phyloP scores from a whole-genome alignment of 768 basidiomycete species.

The Hygrophoropsis aurantiaca region DNA sequence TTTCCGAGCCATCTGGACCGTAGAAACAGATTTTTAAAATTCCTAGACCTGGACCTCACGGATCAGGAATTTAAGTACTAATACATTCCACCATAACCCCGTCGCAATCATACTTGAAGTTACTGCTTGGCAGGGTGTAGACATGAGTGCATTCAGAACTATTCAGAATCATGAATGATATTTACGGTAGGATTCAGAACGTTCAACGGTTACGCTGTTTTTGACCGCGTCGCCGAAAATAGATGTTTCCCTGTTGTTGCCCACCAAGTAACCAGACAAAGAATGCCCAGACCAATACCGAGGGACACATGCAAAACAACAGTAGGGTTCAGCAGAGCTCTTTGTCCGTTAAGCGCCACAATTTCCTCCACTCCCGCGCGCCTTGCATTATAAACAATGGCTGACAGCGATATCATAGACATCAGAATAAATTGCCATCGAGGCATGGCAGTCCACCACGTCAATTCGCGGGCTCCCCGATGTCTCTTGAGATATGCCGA shows the following conservation, averaged over 20 bases:
- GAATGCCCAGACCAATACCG: constrained; percentile 23
- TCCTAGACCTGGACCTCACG: too few relatives aligned
- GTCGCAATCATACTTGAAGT: too few relatives aligned
- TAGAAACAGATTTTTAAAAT: too few relatives aligned
- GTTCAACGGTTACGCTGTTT: constrained; percentile 15
- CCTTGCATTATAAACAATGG: constrained; percentile 17
- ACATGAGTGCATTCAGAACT: too few relatives aligned
- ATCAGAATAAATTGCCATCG: constrained; percentile 24
- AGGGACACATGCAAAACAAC: constrained; percentile 25
- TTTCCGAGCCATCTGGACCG: too few relatives aligned
- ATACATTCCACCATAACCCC: too few relatives aligned
- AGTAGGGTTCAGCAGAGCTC: constrained; percentile 17
- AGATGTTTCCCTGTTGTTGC: constrained; percentile 23
- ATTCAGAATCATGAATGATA: too few relatives aligned
- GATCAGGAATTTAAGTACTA: too few relatives aligned
- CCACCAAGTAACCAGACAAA: constrained; percentile 30
- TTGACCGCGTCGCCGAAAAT: constrained; percentile 16
- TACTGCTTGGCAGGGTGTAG: too few relatives aligned
- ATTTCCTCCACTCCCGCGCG: constrained; percentile 15
- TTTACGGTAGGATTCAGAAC: too few relatives aligned
- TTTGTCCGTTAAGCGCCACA: constrained; percentile 11
- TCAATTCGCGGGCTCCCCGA: constrained; percentile 12
- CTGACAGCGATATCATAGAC: constrained; percentile 20
- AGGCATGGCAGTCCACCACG: constrained; percentile 12
- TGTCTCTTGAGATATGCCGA: constrained; percentile 43